A percentile compares a stretch with the other conserved stretches of the same genome.
phyloP scores from a whole-genome alignment of 169 alveolate species.

The Ichthyophthirius multifiliis region DNA sequence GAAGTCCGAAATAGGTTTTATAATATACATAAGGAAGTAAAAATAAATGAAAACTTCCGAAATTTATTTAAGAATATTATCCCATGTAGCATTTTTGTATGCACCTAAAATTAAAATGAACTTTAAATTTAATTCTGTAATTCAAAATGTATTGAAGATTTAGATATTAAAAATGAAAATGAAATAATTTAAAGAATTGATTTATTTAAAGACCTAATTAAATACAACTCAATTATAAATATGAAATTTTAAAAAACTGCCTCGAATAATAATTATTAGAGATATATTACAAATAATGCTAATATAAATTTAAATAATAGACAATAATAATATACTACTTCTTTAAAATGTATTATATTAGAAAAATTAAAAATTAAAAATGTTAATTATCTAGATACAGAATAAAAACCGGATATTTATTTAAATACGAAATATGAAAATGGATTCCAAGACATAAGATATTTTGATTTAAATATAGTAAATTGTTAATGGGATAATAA shows the following conservation, averaged over 20 bases:
- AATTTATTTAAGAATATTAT: background rate
- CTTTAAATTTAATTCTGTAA: background rate
- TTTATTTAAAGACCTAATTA: background rate
- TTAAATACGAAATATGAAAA: background rate
- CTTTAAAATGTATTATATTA: background rate
- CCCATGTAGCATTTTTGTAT: background rate
- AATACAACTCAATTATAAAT: background rate
- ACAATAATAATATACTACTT: background rate
- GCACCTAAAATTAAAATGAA: no score
- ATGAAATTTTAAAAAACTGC: no score
- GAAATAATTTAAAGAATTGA: background rate
- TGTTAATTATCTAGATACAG: background rate
- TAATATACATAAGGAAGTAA: background rate
- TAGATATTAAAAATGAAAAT: background rate
- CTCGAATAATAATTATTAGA: background rate
- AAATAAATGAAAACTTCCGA: background rate
- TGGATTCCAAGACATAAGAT: background rate
- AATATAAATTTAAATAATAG: no score
- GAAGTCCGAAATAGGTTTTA: background rate
- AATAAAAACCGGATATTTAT: background rate
- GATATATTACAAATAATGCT: background rate
- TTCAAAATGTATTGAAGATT: background rate
- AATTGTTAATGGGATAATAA: conserved; percentile 2
- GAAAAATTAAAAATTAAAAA: background rate
- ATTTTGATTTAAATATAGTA: background rate